Base-by-base conservation (phyloP, 2,329 filamentous ascomycete genomes). In the Lecanicillium sp. region DNA sequence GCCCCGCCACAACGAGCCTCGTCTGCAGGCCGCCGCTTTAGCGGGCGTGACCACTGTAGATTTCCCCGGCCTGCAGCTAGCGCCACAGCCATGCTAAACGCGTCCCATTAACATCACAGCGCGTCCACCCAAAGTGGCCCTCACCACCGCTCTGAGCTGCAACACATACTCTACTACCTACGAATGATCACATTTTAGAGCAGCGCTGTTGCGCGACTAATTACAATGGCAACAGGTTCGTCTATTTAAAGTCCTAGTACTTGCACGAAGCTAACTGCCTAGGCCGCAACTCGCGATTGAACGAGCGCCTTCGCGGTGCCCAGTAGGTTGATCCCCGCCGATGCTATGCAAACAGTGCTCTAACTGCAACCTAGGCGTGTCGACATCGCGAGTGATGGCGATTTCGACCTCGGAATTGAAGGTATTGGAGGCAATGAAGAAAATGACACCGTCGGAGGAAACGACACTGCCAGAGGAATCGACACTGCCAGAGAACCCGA, bases 231-330 rank as follows among this genome's bases (percentile, higher is more conserved):
- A 24, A 33, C 36, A 26, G 44, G 44, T 47, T 40, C 4, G 36
- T 35, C 15, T n/a, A 14, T 7, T 7, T 10, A 2, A 3, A n/a
- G n/a, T n/a, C 20, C 20, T 35, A 15, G 14, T 7, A 29, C 12
- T 6, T 9, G 15, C 14, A 35, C 24, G n/a, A 12, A 9, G 14
- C 44, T 47, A 26, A 47, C n/a, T 40, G 7, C n/a, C n/a, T n/a
- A n/a, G n/a, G n/a, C 27, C 27, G n/a, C n/a, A 36, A 36, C 15
- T 8, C 21, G 15, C 78, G 79, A 58, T 73, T 83, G 67, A 78
- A 79, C 53, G 74, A 81, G 66, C 79, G 81, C 60, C 75, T 84
- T 61, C 79, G 81, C 52, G 81, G 81, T 52, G 79, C 80, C 35
- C 77, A 79, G 79, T 82, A 70, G 55, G 75, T 62, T 15, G 30